Conservation (phyloP, 805 yeast genomes). For the Hemisphaericaspora nanyangensis region DNA sequence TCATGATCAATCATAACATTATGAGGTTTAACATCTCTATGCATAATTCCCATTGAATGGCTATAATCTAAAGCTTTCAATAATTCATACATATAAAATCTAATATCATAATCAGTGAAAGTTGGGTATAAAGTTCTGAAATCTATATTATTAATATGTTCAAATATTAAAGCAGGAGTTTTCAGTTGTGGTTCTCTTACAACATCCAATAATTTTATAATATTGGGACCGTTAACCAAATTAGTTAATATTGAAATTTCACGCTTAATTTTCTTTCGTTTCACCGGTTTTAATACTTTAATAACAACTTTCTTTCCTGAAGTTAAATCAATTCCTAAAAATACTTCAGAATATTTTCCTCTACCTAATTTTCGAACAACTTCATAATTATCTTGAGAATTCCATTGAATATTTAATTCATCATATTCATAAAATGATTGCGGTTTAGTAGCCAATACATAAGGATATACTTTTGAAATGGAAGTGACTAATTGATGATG, state of each 20-base stretch:
- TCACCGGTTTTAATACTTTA: constrained; percentile 90
- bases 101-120: constrained; percentile 68
- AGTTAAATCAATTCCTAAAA: constrained; percentile 69
- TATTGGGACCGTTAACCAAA: constrained; percentile 77
- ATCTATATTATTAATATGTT: constrained; percentile 79
- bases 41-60: constrained; percentile 80
- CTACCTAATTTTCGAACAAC: constrained; percentile 81
- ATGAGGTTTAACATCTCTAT: constrained; percentile 90
- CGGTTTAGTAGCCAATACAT: constrained; percentile 73
- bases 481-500: constrained; percentile 35
- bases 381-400: constrained; percentile 80
- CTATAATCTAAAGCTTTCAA: constrained; percentile 80
- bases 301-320: constrained; percentile 70
- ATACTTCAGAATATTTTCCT: constrained; percentile 92
- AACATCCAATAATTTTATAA: constrained; percentile 72
- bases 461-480: constrained; percentile 74
- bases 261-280: constrained; percentile 86
- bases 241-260: constrained; percentile 87
- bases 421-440: constrained; percentile 83
- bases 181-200: constrained; percentile 81
- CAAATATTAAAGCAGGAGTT: constrained; percentile 87
- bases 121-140: constrained; percentile 83
- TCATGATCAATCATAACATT: constrained; percentile 92
- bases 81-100: constrained; percentile 79
- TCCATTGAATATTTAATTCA: constrained; percentile 75